Percentiles rank a stretch among this genome's conserved stretches.
These are phyloP conservation scores for Colletotrichum neosansevieriae DNA, from an alignment of 2,329 filamentous ascomycete species.

Conservation along the genomic window DNA sequence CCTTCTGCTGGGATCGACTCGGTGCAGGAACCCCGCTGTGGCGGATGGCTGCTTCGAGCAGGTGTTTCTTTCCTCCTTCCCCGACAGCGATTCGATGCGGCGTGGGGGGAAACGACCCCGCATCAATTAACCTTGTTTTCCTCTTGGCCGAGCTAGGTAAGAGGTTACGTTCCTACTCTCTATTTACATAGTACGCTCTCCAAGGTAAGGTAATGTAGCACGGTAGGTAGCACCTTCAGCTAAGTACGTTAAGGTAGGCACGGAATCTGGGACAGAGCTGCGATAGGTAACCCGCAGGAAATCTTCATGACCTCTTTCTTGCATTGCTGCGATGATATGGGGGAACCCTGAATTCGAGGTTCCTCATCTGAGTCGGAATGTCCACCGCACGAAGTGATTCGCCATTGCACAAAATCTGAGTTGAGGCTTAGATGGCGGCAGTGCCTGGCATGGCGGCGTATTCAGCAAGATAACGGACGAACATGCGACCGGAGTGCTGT, in stretches of 20 bases:
- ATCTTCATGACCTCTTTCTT: background rate
- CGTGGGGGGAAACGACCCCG: conserved; percentile 19
- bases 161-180: background rate
- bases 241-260: background rate
- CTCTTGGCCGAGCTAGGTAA: background rate
- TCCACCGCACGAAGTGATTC: background rate
- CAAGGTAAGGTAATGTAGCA: too few species aligned
- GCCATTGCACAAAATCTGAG: background rate
- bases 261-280: background rate
- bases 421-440: conserved; percentile 7
- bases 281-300: background rate
- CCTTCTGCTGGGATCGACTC: conserved; percentile 16
- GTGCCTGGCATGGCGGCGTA: background rate
- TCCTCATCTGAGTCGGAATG: background rate
- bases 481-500: background rate
- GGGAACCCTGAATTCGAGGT: background rate
- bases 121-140: conserved; percentile 25
- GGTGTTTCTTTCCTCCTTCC: background rate
- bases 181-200: background rate
- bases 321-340: background rate
- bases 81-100: background rate
- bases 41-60: conserved; percentile 11
- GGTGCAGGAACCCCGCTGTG: conserved; percentile 36
- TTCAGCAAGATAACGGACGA: conserved; percentile 1
- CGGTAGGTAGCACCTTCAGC: too few species aligned